A percentile compares a stretch with the other conserved stretches of the same genome.
Conservation (phyloP, 2,329 filamentous ascomycete genomes). For the Pseudocercospora macadamiae region DNA sequence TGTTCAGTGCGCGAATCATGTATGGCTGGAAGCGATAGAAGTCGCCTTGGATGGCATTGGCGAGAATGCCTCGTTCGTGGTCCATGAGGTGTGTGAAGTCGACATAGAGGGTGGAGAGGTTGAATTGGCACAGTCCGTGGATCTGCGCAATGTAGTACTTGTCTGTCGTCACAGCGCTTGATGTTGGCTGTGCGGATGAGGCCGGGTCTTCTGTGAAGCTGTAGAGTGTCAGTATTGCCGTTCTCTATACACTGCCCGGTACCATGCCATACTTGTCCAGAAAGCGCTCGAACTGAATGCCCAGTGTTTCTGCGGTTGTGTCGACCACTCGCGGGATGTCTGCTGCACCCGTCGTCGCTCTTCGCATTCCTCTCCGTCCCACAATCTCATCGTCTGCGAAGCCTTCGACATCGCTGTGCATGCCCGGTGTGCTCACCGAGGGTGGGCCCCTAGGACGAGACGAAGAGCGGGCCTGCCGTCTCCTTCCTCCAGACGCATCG, state of each 20-base stretch:
- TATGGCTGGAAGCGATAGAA: conserved; percentile 97
- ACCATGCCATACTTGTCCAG: conserved; percentile 66
- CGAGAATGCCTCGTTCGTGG: conserved; percentile 77
- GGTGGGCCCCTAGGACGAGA: conserved; percentile 56
- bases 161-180: conserved; percentile 73
- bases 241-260: background rate
- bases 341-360: conserved; percentile 48
- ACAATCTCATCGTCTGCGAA: conserved; percentile 66
- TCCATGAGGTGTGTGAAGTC: conserved; percentile 82
- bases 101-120: conserved; percentile 83
- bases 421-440: conserved; percentile 54
- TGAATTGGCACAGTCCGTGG: conserved; percentile 71
- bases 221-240: conserved; percentile 14
- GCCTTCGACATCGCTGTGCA: conserved; percentile 59
- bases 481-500: conserved; percentile 40
- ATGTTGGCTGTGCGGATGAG: conserved; percentile 64
- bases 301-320: conserved; percentile 72
- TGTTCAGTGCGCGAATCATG: conserved; percentile 84
- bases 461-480: conserved; percentile 50
- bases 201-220: conserved; percentile 70
- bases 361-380: conserved; percentile 54
- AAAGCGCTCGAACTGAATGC: conserved; percentile 77
- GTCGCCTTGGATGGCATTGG: conserved; percentile 81
- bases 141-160: conserved; percentile 87
- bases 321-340: conserved; percentile 76